Base-by-base conservation (phyloP, 371 early-diverging fungal genomes). In the Nematocida sp. region DNA sequence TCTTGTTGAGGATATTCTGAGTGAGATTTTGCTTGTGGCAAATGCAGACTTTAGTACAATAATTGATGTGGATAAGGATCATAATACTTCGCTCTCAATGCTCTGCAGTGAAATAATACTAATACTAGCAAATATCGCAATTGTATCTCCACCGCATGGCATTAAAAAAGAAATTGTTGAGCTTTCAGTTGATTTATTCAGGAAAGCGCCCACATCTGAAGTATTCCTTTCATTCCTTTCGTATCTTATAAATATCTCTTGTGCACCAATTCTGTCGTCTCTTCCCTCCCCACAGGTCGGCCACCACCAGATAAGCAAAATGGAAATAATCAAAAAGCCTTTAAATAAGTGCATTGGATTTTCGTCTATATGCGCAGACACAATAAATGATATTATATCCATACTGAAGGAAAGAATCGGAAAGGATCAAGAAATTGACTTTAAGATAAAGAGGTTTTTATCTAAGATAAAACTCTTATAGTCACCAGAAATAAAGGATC, bases 171-270 rank as follows among this genome's bases (percentile, higher is more conserved):
- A n/a, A 15, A 27, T 39, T 11, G 13, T 64, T 7, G 15, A 64
- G 11, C 7, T 23, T 15, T 7, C 64, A 39, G 13, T 64, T 42
- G 7, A 42, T 42, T 1, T 64, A 0, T 44, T 64, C 42, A 42
- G 13, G 44, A 11, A 42, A 1, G 13, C 64, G 13, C 18, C 42
- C 1, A 27, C 13, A 33, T 7, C 7, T 6, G 27, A 18, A 15
- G 64, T 42, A n/a, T 64, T 64, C 27, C n/a, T 27, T 6, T 7
- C 42, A 11, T 64, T 64, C 64, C 64, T 64, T 33, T 7, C 64
- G 64, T 64, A 64, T 42, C 42, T 64, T 6, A 27, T 13, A 27
- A 64, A 64, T 44, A 42, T 42, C 11, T 9, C 44, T 7, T 39
- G 23, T 18, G 11, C 42, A 20, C 64, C 64, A 42, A 45, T 13